phyloP scores from a whole-genome alignment of 495 filamentous ascomycete species.

The Aspergillus olivimuriae region DNA sequence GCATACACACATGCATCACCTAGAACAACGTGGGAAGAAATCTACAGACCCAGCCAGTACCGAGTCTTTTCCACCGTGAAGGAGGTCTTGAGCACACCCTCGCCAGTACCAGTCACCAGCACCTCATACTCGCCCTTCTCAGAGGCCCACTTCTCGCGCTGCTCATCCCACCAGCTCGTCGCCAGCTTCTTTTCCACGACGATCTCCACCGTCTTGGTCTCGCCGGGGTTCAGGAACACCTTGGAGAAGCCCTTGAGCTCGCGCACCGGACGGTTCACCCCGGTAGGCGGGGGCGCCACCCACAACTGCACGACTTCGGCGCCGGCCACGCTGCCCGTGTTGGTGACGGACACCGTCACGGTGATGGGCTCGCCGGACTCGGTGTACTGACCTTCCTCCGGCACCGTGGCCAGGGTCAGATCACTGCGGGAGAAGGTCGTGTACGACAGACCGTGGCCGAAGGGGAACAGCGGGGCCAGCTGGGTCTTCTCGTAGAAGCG shows the following conservation, averaged over 20 bases:
- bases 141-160: constrained; percentile 62
- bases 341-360: constrained; percentile 59
- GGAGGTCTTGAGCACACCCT: constrained; percentile 31
- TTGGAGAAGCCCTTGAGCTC: constrained; percentile 79
- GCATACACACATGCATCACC: no score
- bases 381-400: constrained; percentile 21
- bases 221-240: constrained; percentile 60
- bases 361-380: constrained; percentile 47
- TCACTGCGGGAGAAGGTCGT: constrained; percentile 66
- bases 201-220: constrained; percentile 62
- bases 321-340: constrained; percentile 58
- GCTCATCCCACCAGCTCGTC: constrained; percentile 76
- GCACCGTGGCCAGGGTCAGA: constrained; percentile 40
- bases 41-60: constrained; percentile 48
- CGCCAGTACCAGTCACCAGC: constrained; percentile 51
- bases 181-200: constrained; percentile 64
- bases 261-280: constrained; percentile 61
- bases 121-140: constrained; percentile 71
- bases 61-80: constrained; percentile 51
- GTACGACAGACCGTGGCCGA: constrained; percentile 81
- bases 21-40: neutral
- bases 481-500: constrained; percentile 71
- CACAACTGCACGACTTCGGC: constrained; percentile 80
- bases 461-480: constrained; percentile 63
- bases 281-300: constrained; percentile 49